Conservation (phyloP, 768 basidiomycete species). For the Lactarius tabidus region DNA sequence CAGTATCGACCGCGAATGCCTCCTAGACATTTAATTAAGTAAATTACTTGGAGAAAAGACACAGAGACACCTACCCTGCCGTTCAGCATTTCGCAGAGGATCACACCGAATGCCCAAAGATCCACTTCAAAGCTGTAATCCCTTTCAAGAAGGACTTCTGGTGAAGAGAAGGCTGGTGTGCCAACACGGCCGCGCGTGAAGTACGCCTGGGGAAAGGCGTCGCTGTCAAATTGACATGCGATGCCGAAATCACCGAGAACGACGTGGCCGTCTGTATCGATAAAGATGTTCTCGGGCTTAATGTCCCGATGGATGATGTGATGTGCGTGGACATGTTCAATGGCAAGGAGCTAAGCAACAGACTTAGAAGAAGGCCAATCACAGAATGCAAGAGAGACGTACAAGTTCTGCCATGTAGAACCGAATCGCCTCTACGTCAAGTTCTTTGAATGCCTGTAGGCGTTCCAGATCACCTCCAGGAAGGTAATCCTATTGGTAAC, state of each 20-base stretch:
- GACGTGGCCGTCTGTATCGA: conserved; percentile 74
- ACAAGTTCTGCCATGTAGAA: conserved; percentile 24
- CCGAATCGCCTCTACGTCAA: conserved; percentile 11
- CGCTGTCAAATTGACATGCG: conserved; percentile 88
- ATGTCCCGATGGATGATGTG: conserved; percentile 99
- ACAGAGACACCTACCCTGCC: conserved; percentile 3
- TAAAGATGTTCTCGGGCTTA: conserved; percentile 96
- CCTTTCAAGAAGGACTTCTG: conserved; percentile 12
- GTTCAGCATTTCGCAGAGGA: conserved; percentile 21
- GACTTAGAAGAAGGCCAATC: neutral
- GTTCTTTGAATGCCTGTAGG: neutral
- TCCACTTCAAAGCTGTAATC: conserved; percentile 23
- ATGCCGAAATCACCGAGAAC: conserved; percentile 98
- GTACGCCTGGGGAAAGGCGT: conserved; percentile 42
- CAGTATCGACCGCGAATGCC: conserved; percentile 9
- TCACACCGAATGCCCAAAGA: conserved; percentile 23
- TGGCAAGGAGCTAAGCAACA: conserved; percentile 15
- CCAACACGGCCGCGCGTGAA: conserved; percentile 7
- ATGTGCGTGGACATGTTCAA: conserved; percentile 73
- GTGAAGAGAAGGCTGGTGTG: conserved; percentile 21
- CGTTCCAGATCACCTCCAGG: conserved; percentile 15
- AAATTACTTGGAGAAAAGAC: neutral
- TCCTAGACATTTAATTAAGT: conserved; percentile 1
- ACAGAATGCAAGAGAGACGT: neutral
- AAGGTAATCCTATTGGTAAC: conserved; percentile 10